Conservation (phyloP, 139 green algal genomes). For the Chlamydomonas eustigma region DNA sequence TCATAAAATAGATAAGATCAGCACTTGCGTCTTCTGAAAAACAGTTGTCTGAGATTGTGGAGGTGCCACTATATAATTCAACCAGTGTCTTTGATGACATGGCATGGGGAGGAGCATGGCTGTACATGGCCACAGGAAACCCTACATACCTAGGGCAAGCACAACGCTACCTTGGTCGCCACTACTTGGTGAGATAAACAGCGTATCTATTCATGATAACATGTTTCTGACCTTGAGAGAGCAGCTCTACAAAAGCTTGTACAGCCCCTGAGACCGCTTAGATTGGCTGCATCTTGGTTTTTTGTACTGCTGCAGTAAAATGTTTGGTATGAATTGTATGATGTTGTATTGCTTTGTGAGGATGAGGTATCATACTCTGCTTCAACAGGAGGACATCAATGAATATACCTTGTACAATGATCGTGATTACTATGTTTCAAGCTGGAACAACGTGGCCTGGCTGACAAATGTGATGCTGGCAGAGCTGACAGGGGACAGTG, state of each 20-base stretch:
- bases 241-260: too few relatives aligned
- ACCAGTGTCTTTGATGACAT: slow-evolving; percentile 11
- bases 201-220: too few relatives aligned
- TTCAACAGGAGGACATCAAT: slow-evolving; percentile 9
- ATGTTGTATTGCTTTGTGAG: too few relatives aligned
- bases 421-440: slow-evolving; percentile 6
- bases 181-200: slow-evolving; percentile 15
- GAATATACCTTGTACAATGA: not conserved
- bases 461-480: slow-evolving; percentile 16
- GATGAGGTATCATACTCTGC: too few relatives aligned
- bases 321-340: too few relatives aligned
- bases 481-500: not conserved
- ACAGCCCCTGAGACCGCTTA: too few relatives aligned
- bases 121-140: slow-evolving; percentile 12
- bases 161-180: not conserved
- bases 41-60: not conserved
- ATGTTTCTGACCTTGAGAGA: too few relatives aligned
- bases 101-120: slow-evolving; percentile 10
- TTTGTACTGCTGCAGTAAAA: too few relatives aligned
- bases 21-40: too few relatives aligned
- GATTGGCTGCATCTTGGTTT: too few relatives aligned
- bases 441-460: slow-evolving; percentile 25
- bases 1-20: too few relatives aligned
- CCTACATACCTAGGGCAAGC: not conserved
- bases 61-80: slow-evolving; percentile 19